Conservation (phyloP, 306 rosid species). For the Sophora flavescens region DNA sequence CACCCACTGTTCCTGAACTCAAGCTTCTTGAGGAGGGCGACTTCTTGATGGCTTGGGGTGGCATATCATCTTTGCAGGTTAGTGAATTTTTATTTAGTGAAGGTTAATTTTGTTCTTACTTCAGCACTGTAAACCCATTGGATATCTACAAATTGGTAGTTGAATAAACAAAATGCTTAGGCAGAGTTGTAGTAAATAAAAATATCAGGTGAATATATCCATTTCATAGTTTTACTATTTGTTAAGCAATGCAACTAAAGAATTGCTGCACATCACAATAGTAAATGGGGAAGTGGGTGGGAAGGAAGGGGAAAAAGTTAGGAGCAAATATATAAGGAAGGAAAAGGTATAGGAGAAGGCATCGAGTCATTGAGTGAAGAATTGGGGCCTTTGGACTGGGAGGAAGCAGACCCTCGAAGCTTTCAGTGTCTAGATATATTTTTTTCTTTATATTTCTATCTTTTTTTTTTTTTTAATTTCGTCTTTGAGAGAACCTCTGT, state of each 20-base stretch:
- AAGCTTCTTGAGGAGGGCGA: conserved; percentile 85
- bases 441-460: no score
- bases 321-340: no score
- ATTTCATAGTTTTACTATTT: neutral
- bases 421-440: no score
- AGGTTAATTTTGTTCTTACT: neutral
- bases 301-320: no score
- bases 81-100: conserved; percentile 33
- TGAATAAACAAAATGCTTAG: conserved; percentile 11
- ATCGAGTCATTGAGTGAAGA: no score
- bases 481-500: no score
- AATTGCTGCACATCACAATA: neutral
- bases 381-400: no score
- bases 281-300: no score
- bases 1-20: conserved; percentile 87
- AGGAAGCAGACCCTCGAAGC: no score
- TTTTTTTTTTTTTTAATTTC: no score
- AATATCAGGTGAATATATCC: neutral
- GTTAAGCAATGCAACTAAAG: neutral
- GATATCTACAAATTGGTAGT: neutral
- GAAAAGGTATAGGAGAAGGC: no score
- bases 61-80: conserved; percentile 93
- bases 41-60: conserved; percentile 97
- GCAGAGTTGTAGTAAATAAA: neutral
- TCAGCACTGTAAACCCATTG: conserved; percentile 10